These are phyloP conservation scores for Aspergillus caelatus DNA, from an alignment of 2,329 filamentous ascomycete species.

Conservation along the genomic window DNA sequence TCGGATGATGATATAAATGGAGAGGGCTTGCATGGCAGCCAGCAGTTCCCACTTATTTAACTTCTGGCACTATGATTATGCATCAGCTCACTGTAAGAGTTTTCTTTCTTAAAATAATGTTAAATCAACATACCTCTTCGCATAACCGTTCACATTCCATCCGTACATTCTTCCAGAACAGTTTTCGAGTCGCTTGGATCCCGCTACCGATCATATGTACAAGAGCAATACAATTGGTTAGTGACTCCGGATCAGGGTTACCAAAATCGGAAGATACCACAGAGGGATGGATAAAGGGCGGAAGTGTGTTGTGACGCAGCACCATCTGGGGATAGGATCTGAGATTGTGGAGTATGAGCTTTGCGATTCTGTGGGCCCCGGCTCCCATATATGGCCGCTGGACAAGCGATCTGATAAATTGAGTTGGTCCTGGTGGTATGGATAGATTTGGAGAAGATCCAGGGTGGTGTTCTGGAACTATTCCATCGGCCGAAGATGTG, in stretches of 20 bases:
- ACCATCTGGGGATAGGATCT: slow-evolving; percentile 49
- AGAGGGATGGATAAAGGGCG: slow-evolving; percentile 48
- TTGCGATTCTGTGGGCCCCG: slow-evolving; percentile 37
- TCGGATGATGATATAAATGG: slow-evolving; percentile 48
- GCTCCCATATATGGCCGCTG: slow-evolving; percentile 13
- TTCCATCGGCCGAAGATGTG: neutral
- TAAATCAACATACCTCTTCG: slow-evolving; percentile 34
- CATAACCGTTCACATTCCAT: slow-evolving; percentile 46
- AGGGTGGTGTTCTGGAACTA: neutral
- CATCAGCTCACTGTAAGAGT: neutral
- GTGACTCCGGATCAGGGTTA: neutral
- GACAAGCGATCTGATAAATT: neutral
- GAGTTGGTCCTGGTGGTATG: neutral
- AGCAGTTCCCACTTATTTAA: slow-evolving; percentile 40
- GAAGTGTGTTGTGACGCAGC: slow-evolving; percentile 40
- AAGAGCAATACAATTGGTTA: neutral
- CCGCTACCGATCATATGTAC: neutral
- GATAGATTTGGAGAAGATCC: neutral
- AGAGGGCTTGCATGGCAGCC: slow-evolving; percentile 48
- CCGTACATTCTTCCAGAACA: slow-evolving; percentile 51
- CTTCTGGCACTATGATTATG: neutral
- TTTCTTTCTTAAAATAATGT: too few relatives aligned
- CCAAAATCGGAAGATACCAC: neutral
- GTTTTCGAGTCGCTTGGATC: slow-evolving; percentile 35
- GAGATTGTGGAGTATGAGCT: slow-evolving; percentile 44